These are phyloP conservation scores for Pyrenophora seminiperda DNA, from an alignment of 2,329 filamentous ascomycete genomes.

Conservation along the genomic window DNA sequence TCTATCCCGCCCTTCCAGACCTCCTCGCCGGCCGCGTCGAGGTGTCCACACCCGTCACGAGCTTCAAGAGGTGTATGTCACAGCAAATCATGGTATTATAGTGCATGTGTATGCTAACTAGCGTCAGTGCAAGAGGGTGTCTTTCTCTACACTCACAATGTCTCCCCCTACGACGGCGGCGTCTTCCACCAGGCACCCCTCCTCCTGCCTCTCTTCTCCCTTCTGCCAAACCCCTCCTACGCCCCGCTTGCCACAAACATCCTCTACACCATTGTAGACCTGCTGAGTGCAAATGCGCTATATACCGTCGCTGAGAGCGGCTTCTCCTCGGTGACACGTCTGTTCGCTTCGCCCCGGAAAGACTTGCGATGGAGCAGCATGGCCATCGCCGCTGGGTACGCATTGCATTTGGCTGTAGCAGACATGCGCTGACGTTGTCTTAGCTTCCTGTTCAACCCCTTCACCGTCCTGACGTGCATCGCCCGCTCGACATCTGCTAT, in stretches of 20 bases:
- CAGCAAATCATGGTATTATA: neutral
- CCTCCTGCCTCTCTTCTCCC: constrained; percentile 86
- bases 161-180: constrained; percentile 95
- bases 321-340: constrained; percentile 72
- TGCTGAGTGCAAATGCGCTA: constrained; percentile 81
- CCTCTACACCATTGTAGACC: constrained; percentile 79
- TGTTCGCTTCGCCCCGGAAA: constrained; percentile 79
- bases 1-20: constrained; percentile 82
- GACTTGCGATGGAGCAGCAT: constrained; percentile 74
- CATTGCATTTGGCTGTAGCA: too few relatives aligned
- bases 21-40: constrained; percentile 90
- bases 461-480: constrained; percentile 88
- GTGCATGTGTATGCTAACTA: constrained; percentile 19
- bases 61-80: constrained; percentile 86
- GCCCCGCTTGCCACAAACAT: constrained; percentile 77
- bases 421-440: constrained; percentile 19
- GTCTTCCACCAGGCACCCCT: constrained; percentile 79
- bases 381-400: constrained; percentile 77
- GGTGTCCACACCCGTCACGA: constrained; percentile 94
- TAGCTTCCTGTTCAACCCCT: constrained; percentile 93
- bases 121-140: constrained; percentile 86
- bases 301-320: constrained; percentile 80
- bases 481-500: constrained; percentile 88
- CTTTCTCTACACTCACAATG: constrained; percentile 93
- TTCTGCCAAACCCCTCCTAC: constrained; percentile 72